Evolutionary conservation across 2,329 filamentous ascomycete species (phyloP).

Genomic region (Arthrobotrys sphaeroides): DNA sequence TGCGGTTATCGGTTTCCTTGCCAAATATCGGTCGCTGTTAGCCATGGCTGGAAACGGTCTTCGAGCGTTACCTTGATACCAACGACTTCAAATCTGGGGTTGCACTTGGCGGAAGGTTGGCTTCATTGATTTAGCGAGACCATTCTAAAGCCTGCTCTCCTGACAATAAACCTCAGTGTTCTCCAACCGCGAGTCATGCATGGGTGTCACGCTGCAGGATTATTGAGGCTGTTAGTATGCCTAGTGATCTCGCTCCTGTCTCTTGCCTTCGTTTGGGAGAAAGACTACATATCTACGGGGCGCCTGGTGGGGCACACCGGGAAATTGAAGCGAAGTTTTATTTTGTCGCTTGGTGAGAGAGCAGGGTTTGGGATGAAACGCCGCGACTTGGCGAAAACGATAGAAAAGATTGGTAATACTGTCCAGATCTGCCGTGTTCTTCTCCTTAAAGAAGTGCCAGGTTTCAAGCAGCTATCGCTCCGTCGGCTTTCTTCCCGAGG

Average conservation of each 20-base stretch:
- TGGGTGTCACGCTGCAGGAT: background rate
- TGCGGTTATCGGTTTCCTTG: too few relatives aligned
- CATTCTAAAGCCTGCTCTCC: background rate
- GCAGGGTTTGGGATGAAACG: constrained; percentile 8
- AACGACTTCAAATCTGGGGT: too few relatives aligned
- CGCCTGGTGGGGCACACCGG: constrained; percentile 8
- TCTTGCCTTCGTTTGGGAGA: background rate
- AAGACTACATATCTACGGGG: background rate
- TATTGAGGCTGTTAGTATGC: background rate
- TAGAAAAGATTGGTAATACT: constrained; percentile 12
- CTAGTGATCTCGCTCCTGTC: background rate
- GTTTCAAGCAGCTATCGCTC: constrained; percentile 9
- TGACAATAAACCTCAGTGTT: background rate
- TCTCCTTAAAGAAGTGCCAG: background rate
- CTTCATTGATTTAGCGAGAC: background rate
- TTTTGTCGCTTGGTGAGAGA: constrained; percentile 7
- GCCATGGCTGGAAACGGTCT: too few relatives aligned
- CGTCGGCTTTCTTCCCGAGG: constrained; percentile 47
- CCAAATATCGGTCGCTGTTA: background rate
- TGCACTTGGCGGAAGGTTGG: too few relatives aligned
- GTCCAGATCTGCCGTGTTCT: background rate
- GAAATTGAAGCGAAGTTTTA: constrained; percentile 27
- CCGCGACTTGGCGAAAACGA: constrained; percentile 21
- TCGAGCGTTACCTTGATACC: too few relatives aligned
- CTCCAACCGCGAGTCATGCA: background rate